These are phyloP conservation scores for Salix suchowensis DNA, from an alignment of 345 rosid genomes.

Conservation along the genomic window DNA sequence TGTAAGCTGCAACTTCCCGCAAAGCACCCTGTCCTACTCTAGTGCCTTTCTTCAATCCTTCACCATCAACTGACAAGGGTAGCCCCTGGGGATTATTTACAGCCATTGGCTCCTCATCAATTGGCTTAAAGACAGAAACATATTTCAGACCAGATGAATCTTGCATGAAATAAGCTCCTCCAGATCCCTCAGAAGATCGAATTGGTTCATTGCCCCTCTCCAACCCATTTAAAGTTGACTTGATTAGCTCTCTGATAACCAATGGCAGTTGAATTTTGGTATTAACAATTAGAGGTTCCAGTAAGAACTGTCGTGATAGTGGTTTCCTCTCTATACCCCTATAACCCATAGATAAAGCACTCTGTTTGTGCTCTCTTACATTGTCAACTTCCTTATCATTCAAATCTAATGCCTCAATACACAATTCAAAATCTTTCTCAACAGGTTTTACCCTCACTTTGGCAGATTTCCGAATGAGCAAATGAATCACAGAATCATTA, in stretches of 20 bases:
- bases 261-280: constrained; percentile 36
- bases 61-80: constrained; percentile 58
- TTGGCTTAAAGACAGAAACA: constrained; percentile 75
- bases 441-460: constrained; percentile 50
- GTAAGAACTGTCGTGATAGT: constrained; percentile 28
- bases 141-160: constrained; percentile 56
- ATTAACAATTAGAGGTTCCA: constrained; percentile 57
- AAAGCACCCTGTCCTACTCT: constrained; percentile 74
- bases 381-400: constrained; percentile 19
- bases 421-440: constrained; percentile 51
- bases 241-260: constrained; percentile 49
- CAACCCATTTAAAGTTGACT: constrained; percentile 59
- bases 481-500: constrained; percentile 52
- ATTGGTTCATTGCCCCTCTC: constrained; percentile 59
- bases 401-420: constrained; percentile 36
- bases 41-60: constrained; percentile 88
- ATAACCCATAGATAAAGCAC: constrained; percentile 9
- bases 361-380: constrained; percentile 19
- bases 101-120: constrained; percentile 90
- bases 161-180: constrained; percentile 87
- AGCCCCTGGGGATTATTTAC: constrained; percentile 67
- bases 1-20: constrained; percentile 86
- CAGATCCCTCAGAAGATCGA: constrained; percentile 69
- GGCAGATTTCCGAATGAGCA: constrained; percentile 53
- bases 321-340: constrained; percentile 20